A percentile compares a stretch with the other conserved stretches of the same genome.
Evolutionary conservation across 2,329 filamentous ascomycete species (phyloP).

Genomic region (Sporothrix variecibatus): DNA sequence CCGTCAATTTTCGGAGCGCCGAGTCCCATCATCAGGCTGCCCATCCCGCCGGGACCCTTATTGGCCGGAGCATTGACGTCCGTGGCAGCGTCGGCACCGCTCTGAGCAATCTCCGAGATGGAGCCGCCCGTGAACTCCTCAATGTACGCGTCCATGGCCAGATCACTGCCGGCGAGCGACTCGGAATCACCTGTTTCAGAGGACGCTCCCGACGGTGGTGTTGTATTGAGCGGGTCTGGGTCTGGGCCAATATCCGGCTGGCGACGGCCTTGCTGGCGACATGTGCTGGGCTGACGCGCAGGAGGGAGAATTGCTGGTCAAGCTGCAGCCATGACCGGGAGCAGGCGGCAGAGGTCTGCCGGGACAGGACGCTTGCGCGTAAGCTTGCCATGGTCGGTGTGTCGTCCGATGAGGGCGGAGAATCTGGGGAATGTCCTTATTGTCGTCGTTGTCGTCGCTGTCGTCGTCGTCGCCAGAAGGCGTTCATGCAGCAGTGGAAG

Average conservation of each 20-base stretch:
- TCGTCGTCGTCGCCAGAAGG: constrained; percentile 7
- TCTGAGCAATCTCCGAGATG: background rate
- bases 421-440: background rate
- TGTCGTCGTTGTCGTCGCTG: background rate
- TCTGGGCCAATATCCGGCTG: constrained; percentile 1
- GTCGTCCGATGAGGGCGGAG: background rate
- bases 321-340: constrained; percentile 24
- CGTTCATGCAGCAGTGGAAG: background rate
- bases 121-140: background rate
- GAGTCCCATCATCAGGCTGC: background rate
- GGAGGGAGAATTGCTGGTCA: constrained; percentile 27
- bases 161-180: background rate
- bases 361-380: constrained; percentile 25
- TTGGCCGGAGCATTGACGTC: background rate
- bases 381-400: constrained; percentile 28
- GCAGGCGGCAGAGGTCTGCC: background rate
- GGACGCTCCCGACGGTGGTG: background rate
- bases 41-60: too few relatives aligned
- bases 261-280: background rate
- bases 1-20: constrained; percentile 8
- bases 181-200: background rate
- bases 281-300: constrained; percentile 21
- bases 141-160: constrained; percentile 1
- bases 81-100: background rate
- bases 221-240: constrained; percentile 17